These are phyloP conservation scores for Solanum chaucha DNA, from an alignment of 257 asterid genomes.

Conservation along the genomic window DNA sequence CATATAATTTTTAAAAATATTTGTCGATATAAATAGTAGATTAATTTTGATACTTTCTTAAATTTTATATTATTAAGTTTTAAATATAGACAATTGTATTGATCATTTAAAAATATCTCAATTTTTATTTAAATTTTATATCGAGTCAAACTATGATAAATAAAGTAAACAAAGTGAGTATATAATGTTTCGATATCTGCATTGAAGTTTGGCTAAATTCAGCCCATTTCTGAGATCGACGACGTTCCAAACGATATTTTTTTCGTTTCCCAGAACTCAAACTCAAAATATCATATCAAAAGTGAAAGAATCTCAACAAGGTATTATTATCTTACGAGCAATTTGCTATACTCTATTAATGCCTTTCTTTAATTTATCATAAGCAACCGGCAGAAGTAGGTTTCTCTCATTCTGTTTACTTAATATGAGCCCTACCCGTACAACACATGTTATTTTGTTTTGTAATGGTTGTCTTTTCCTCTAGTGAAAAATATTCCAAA, in stretches of 20 bases:
- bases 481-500: not conserved
- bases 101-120: not conserved
- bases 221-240: not conserved
- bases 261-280: no score
- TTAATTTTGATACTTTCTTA: not conserved
- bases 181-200: no score
- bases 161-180: no score
- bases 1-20: not conserved
- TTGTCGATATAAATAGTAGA: not conserved
- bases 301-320: not conserved
- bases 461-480: not conserved
- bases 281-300: not conserved
- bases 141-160: no score
- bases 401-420: no score
- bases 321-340: not conserved
- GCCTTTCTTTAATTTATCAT: no score
- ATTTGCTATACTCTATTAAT: no score
- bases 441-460: not conserved
- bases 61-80: not conserved
- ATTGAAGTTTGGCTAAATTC: not conserved
- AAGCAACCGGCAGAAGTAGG: not conserved
- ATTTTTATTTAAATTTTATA: no score
- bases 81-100: not conserved
- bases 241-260: not conserved
- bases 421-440: not conserved